phyloP scores from a whole-genome alignment of 805 yeast species.

The Spathaspora arborariae region DNA sequence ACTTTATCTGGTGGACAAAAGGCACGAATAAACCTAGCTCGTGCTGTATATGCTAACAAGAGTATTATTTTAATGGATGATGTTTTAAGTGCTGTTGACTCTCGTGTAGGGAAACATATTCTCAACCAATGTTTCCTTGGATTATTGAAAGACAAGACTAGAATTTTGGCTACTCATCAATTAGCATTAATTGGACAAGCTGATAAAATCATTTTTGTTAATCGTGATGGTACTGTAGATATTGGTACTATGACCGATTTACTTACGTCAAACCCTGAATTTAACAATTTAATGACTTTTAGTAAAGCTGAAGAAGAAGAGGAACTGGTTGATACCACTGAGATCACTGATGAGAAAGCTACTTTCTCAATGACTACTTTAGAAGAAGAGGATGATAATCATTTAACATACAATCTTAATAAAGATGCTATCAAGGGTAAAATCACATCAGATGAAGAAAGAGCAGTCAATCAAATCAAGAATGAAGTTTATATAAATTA shows the following conservation, averaged over 20 bases:
- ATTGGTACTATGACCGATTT: constrained; percentile 61
- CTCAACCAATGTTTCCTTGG: constrained; percentile 67
- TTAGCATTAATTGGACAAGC: constrained; percentile 66
- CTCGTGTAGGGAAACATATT: constrained; percentile 79
- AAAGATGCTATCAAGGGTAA: constrained; percentile 12
- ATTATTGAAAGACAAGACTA: constrained; percentile 52
- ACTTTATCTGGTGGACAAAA: constrained; percentile 89
- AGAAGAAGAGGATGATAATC: constrained; percentile 11
- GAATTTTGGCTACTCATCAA: constrained; percentile 83
- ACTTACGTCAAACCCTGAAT: constrained; percentile 29
- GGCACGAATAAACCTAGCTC: constrained; percentile 74
- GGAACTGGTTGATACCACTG: background rate
- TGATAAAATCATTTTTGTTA: constrained; percentile 64
- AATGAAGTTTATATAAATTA: constrained; percentile 30
- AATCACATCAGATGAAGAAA: constrained; percentile 45
- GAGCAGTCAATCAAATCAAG: constrained; percentile 48
- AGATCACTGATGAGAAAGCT: constrained; percentile 8
- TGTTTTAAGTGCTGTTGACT: constrained; percentile 81
- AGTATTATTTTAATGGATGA: constrained; percentile 74
- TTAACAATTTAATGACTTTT: constrained; percentile 37
- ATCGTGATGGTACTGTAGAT: constrained; percentile 58
- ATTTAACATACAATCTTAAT: constrained; percentile 5
- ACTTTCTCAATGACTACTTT: constrained; percentile 13
- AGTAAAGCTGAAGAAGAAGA: constrained; percentile 11
- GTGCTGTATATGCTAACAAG: constrained; percentile 69